Evolutionary conservation across 306 rosid species (phyloP).

Genomic region (Geum urbanum): DNA sequence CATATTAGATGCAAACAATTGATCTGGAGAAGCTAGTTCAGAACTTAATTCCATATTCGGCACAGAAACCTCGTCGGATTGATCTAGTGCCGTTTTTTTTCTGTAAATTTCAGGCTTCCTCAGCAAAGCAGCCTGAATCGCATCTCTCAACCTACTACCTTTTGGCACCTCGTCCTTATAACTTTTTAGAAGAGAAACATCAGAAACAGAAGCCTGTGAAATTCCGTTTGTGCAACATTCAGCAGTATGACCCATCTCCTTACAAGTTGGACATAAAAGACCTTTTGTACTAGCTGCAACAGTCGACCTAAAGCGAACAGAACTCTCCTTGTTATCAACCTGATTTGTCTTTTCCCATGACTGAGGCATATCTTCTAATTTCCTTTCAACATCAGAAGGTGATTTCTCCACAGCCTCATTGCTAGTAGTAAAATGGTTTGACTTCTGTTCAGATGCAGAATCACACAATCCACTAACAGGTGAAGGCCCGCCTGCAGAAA

Average conservation of each 20-base stretch:
- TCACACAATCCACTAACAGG: slow-evolving; percentile 26
- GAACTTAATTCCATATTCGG: slow-evolving; percentile 39
- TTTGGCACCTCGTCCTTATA: slow-evolving; percentile 47
- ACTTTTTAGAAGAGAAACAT: slow-evolving; percentile 40
- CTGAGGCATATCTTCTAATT: slow-evolving; percentile 35
- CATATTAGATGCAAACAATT: slow-evolving; percentile 31
- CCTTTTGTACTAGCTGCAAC: slow-evolving; percentile 40
- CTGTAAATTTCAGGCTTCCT: slow-evolving; percentile 72
- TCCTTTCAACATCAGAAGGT: slow-evolving; percentile 34
- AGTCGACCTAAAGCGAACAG: slow-evolving; percentile 36
- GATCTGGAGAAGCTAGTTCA: slow-evolving; percentile 41
- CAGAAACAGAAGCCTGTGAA: slow-evolving; percentile 41
- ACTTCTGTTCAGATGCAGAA: slow-evolving; percentile 32
- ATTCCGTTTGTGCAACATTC: slow-evolving; percentile 47
- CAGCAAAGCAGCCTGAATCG: slow-evolving; percentile 71
- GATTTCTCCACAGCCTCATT: slow-evolving; percentile 42
- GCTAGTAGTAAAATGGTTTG: slow-evolving; percentile 27
- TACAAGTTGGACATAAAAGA: slow-evolving; percentile 54
- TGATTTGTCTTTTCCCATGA: slow-evolving; percentile 40
- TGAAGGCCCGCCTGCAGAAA: slow-evolving; percentile 38
- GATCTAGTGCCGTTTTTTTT: slow-evolving; percentile 51
- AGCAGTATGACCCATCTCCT: slow-evolving; percentile 52
- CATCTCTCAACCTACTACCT: slow-evolving; percentile 68
- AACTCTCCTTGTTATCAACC: slow-evolving; percentile 49
- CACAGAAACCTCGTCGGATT: slow-evolving; percentile 44